Evolutionary conservation across 768 basidiomycete genomes (phyloP).

Genomic region (Termitomyces sp.): DNA sequence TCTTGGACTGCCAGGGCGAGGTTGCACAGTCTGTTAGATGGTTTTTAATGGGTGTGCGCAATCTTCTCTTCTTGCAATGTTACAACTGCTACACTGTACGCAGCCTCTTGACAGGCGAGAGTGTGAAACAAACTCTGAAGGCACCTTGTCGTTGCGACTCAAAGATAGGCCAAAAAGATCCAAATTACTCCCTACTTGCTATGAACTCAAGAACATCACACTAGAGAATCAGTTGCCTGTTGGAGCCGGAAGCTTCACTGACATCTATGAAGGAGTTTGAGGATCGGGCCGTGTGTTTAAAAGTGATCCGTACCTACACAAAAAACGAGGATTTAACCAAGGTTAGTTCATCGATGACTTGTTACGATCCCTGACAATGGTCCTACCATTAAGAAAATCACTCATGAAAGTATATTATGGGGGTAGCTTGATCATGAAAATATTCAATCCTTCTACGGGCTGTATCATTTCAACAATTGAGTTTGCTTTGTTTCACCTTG

Average conservation of each 20-base stretch:
- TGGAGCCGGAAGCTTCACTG: conserved; percentile 10
- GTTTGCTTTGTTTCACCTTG: conserved; percentile 31
- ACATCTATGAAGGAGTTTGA: conserved; percentile 7
- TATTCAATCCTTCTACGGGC: conserved; percentile 26
- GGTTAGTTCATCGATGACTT: background rate
- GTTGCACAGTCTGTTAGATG: background rate
- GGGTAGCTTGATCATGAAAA: conserved; percentile 26
- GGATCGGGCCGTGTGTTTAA: conserved; percentile 3
- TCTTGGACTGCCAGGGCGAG: background rate
- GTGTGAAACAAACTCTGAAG: background rate
- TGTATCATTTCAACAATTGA: conserved; percentile 19
- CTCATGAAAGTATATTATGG: conserved; percentile 19
- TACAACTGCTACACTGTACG: background rate
- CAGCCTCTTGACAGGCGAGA: conserved; percentile 5
- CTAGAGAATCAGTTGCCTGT: conserved; percentile 1
- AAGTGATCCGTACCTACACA: conserved; percentile 3
- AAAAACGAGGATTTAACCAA: background rate
- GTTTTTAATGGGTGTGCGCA: background rate
- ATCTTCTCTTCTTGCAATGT: background rate
- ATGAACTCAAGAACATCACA: conserved; percentile 4
- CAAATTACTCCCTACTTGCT: conserved; percentile 5
- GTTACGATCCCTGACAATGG: background rate
- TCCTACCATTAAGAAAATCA: conserved; percentile 2
- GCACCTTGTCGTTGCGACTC: conserved; percentile 9
- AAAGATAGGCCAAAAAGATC: conserved; percentile 8